These are phyloP conservation scores for Leucosporidium scottii DNA, from an alignment of 768 basidiomycete genomes.

Conservation along the genomic window DNA sequence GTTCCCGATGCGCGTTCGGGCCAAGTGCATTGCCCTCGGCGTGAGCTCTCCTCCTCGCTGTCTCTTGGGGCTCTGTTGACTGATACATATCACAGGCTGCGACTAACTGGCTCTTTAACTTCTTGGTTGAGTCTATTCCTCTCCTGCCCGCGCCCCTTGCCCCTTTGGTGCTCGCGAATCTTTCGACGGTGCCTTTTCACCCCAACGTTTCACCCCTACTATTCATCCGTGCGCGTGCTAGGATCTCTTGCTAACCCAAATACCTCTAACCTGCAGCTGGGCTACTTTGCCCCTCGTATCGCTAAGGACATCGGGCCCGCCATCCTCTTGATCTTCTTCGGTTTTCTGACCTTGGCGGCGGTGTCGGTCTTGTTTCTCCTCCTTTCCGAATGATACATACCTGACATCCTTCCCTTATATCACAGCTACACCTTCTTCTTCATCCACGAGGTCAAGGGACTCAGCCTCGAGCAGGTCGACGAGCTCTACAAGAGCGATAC, in stretches of 20 bases:
- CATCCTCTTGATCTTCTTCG: neutral
- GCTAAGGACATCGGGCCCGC: neutral
- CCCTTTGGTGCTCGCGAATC: too few species aligned
- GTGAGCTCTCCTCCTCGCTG: neutral
- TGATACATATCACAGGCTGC: neutral
- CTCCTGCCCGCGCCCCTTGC: too few species aligned
- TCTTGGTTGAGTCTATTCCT: neutral
- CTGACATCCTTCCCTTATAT: too few species aligned
- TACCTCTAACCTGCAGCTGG: too few species aligned
- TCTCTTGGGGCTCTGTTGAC: neutral
- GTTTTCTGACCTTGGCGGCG: neutral
- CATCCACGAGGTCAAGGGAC: conserved; percentile 6
- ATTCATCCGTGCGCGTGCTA: too few species aligned
- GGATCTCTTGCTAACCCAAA: neutral
- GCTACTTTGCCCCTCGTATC: conserved; percentile 1
- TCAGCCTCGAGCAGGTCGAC: conserved; percentile 15
- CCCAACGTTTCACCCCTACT: too few species aligned
- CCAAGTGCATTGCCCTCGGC: conserved; percentile 22
- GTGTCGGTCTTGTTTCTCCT: too few species aligned
- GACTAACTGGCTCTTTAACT: conserved; percentile 10
- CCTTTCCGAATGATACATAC: too few species aligned
- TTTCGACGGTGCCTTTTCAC: too few species aligned
- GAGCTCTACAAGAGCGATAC: neutral
- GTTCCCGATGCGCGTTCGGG: conserved; percentile 29
- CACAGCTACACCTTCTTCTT: conserved; percentile 8